These are phyloP conservation scores for Acanthamoeba lenticulata DNA, from an alignment of 208 protist species.

Conservation along the genomic window DNA sequence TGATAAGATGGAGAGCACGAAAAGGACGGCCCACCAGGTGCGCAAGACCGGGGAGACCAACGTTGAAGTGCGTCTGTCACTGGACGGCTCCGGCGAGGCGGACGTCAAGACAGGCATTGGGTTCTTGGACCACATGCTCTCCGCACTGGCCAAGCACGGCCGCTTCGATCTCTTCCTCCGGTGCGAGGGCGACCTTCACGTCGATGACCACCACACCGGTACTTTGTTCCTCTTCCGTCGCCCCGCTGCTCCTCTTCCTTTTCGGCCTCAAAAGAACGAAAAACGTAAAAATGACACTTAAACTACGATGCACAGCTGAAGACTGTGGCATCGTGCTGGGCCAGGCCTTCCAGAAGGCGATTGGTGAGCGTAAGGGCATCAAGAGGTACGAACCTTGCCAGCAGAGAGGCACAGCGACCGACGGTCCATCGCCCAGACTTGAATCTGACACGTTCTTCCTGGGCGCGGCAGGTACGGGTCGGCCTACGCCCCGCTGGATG, in stretches of 20 bases:
- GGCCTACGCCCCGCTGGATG: slow-evolving; percentile 86
- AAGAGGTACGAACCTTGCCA: background rate
- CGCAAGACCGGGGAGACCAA: slow-evolving; percentile 83
- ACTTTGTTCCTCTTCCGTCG: background rate
- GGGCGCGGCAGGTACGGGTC: slow-evolving; percentile 71
- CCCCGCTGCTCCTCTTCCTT: background rate
- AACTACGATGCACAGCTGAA: slow-evolving; percentile 67
- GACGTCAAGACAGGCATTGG: slow-evolving; percentile 82
- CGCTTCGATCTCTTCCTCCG: slow-evolving; percentile 78
- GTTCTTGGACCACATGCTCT: slow-evolving; percentile 89
- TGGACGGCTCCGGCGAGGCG: slow-evolving; percentile 78
- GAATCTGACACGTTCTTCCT: background rate
- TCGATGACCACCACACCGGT: slow-evolving; percentile 88
- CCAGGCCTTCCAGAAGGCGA: slow-evolving; percentile 74
- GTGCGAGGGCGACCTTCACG: slow-evolving; percentile 84
- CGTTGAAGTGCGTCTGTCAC: slow-evolving; percentile 69
- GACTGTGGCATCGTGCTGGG: slow-evolving; percentile 86
- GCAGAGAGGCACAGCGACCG: background rate
- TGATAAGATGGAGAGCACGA: background rate
- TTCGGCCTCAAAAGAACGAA: background rate
- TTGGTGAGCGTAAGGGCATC: slow-evolving; percentile 85
- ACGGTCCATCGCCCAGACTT: background rate
- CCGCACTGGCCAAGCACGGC: slow-evolving; percentile 86
- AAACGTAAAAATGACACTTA: background rate
- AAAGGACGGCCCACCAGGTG: slow-evolving; percentile 66